Evolutionary conservation across 805 yeast species (phyloP), one percentile per base, ranked within the genome.

Genomic region (Kodamaea fukazawae): DNA sequence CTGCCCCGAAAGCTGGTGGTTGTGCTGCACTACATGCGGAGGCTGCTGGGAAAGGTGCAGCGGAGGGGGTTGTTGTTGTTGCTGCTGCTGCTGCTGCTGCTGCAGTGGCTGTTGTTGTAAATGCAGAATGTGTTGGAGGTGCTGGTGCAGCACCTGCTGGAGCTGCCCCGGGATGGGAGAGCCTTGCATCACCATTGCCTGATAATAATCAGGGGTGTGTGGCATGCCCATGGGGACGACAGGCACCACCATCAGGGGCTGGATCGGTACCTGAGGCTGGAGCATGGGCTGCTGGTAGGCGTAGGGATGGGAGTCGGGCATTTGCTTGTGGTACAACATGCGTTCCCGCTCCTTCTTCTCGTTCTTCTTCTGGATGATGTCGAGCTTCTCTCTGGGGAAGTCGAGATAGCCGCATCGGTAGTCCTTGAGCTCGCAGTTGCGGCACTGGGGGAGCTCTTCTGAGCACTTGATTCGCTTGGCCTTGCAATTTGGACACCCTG

Each of bases 401-500:
- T 68, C 73, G 22, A 67, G 43, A 43, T 69, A 69, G 1, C 74
- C 72, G 51, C 74, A 69, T 6, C 68, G 55, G 43, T 53, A 55
- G 22, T 59, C 52, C 45, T 63, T 69, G 44, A 63, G 63, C 12
- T 60, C 42, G 47, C 73, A 68, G 45, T 69, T 67, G 14, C 38
- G 48, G 41, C 74, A 69, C 12, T 61, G 49, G 6, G 74, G 74
- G 10, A 69, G 57, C 39, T 69, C 73, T 42, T 69, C 74, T 2
- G 66, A 48, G 41, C 73, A 69, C 43, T 68, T 69, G 50, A 69
- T 67, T 45, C 74, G 51, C 42, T 63, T 67, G 14, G 63, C 60
- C 36, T 67, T 62, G 51, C 74, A 69, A 48, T 68, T 69, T 5
- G 74, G 73, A 41, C 73, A 69, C 7, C 71, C 58, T 53, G 16